Percentiles rank a stretch among this genome's conserved stretches.
These are phyloP conservation scores for Phytopythium ostracodes DNA, from an alignment of 352 stramenopile genomes.

Conservation along the genomic window DNA sequence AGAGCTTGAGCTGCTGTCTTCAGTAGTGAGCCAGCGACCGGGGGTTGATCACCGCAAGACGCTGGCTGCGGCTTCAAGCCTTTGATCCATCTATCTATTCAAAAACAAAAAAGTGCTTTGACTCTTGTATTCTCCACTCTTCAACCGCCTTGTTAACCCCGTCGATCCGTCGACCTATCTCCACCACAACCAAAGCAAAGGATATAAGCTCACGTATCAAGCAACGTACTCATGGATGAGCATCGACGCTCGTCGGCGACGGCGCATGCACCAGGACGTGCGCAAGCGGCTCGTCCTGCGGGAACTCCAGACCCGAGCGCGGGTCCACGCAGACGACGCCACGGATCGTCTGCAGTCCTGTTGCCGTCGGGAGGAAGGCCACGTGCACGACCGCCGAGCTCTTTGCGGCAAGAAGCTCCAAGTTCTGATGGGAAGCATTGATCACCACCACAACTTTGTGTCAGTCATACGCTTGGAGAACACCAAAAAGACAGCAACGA, in stretches of 20 bases:
- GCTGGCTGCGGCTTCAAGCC: neutral
- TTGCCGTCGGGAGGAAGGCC: constrained; percentile 62
- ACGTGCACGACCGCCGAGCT: constrained; percentile 37
- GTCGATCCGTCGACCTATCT: too few species aligned
- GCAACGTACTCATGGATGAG: neutral
- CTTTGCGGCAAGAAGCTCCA: constrained; percentile 53
- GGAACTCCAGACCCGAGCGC: constrained; percentile 53
- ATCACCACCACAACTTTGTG: neutral
- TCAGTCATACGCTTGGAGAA: neutral
- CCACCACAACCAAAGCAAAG: neutral
- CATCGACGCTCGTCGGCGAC: neutral
- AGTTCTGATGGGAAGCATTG: constrained; percentile 39
- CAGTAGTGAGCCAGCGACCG: neutral
- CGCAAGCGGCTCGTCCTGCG: constrained; percentile 36
- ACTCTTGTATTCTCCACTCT: constrained; percentile 5
- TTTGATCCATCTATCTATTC: constrained; percentile 1
- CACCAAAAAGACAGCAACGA: neutral
- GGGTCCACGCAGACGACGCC: constrained; percentile 70
- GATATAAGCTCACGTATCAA: too few species aligned
- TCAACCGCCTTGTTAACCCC: neutral
- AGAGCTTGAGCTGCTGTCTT: constrained; percentile 50
- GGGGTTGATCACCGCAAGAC: neutral
- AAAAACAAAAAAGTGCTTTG: constrained; percentile 6
- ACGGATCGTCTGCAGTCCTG: constrained; percentile 57
- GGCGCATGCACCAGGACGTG: constrained; percentile 45